Percentiles rank a stretch among this genome's conserved stretches.
phyloP scores from a whole-genome alignment of 495 filamentous ascomycete species.

The Eremomyces bilateralis region DNA sequence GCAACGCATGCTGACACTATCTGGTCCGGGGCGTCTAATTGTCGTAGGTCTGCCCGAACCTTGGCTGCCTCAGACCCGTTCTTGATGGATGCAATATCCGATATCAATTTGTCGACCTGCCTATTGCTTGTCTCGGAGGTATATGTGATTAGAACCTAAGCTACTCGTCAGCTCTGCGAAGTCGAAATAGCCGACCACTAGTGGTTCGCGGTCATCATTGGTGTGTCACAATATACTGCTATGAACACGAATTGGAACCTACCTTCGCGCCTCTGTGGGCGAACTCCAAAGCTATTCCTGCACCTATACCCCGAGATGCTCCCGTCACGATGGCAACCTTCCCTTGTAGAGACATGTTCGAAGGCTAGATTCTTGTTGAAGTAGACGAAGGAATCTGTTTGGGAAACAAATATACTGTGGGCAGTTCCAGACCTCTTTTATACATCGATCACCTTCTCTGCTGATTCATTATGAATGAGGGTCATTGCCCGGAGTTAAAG shows the following conservation, averaged over 20 bases:
- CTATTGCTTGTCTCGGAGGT: slow-evolving; percentile 19
- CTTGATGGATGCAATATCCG: slow-evolving; percentile 14
- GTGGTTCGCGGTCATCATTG: too few relatives aligned
- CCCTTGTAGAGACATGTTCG: slow-evolving; percentile 5
- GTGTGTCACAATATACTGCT: too few relatives aligned
- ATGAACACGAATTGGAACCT: slow-evolving; percentile 1
- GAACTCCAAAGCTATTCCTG: slow-evolving; percentile 11
- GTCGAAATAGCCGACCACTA: too few relatives aligned
- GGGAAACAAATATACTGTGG: too few relatives aligned
- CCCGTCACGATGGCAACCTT: slow-evolving; percentile 16
- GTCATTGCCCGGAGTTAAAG: too few relatives aligned
- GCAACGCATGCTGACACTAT: slow-evolving; percentile 13
- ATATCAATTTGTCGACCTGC: slow-evolving; percentile 14
- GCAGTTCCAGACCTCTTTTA: too few relatives aligned
- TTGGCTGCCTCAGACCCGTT: slow-evolving; percentile 17
- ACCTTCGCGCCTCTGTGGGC: slow-evolving; percentile 12
- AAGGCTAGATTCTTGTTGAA: too few relatives aligned
- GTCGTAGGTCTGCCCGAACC: slow-evolving; percentile 19
- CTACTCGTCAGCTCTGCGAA: too few relatives aligned
- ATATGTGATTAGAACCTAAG: slow-evolving; percentile 24
- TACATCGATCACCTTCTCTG: too few relatives aligned
- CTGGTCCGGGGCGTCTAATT: slow-evolving; percentile 12
- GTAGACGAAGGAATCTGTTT: too few relatives aligned
- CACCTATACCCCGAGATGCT: slow-evolving; percentile 13
- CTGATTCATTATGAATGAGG: too few relatives aligned